Percentiles rank a stretch among this genome's conserved stretches.
Evolutionary conservation across 352 stramenopile genomes (phyloP).

Genomic region (Pythium aquatile): DNA sequence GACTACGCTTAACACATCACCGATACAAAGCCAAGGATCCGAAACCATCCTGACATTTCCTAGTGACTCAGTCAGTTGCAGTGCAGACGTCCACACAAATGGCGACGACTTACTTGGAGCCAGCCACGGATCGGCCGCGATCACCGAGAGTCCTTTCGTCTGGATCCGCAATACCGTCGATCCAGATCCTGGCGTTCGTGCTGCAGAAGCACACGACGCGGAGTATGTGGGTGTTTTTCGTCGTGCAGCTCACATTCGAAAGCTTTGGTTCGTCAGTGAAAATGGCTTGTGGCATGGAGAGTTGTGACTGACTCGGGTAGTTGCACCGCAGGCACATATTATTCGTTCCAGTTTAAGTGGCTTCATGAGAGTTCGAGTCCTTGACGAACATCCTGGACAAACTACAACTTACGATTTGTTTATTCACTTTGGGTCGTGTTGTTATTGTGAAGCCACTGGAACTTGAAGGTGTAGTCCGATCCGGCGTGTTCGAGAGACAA

Average conservation of each 20-base stretch:
- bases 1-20: too few relatives aligned
- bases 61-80: too few relatives aligned
- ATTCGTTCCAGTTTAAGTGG: not conserved
- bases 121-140: too few relatives aligned
- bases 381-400: too few relatives aligned
- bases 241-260: not conserved
- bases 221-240: constrained; percentile 3
- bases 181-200: not conserved
- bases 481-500: not conserved
- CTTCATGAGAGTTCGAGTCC: not conserved
- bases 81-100: too few relatives aligned
- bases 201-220: constrained; percentile 5
- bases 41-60: too few relatives aligned
- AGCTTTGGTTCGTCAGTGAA: not conserved
- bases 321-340: not conserved
- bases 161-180: not conserved
- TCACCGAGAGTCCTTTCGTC: not conserved
- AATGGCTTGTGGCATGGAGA: too few relatives aligned
- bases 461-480: not conserved
- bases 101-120: too few relatives aligned
- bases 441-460: not conserved
- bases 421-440: not conserved
- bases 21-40: too few relatives aligned
- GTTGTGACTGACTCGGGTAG: too few relatives aligned
- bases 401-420: not conserved